phyloP scores from a whole-genome alignment of 2,329 filamentous ascomycete species.

The Diaporthe vexans region DNA sequence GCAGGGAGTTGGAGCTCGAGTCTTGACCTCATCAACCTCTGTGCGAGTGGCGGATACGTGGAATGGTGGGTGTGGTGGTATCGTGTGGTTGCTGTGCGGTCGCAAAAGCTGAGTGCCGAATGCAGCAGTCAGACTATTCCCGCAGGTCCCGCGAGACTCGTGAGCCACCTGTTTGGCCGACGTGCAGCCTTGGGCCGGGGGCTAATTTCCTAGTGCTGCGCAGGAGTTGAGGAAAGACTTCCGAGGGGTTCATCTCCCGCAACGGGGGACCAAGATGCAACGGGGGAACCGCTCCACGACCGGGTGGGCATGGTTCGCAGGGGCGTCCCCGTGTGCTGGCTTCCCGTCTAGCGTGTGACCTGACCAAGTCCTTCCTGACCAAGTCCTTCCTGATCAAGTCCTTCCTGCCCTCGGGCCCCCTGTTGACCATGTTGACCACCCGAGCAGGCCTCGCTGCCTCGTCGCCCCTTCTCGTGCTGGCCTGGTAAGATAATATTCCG shows the following conservation, averaged over 20 bases:
- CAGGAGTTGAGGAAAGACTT: slow-evolving; percentile 15
- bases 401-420: too few relatives aligned
- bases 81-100: neutral
- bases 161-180: neutral
- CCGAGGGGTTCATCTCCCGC: slow-evolving; percentile 28
- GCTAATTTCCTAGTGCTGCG: slow-evolving; percentile 9
- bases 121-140: neutral
- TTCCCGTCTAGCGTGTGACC: slow-evolving; percentile 5
- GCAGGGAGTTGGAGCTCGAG: too few relatives aligned
- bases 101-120: slow-evolving; percentile 17
- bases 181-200: neutral
- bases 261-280: neutral
- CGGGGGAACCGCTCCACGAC: neutral
- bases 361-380: neutral
- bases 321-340: neutral
- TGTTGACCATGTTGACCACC: too few relatives aligned
- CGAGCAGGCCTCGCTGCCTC: too few relatives aligned
- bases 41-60: neutral
- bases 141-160: slow-evolving; percentile 14
- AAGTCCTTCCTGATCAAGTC: too few relatives aligned
- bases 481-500: neutral
- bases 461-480: neutral
- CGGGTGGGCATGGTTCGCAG: slow-evolving; percentile 8
- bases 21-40: slow-evolving; percentile 18
- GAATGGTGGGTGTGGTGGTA: neutral